Evolutionary conservation across 192 early-diverging fungal species (phyloP), one percentile per base, ranked within the genome.

Genomic region (Chytriomyces sp.): DNA sequence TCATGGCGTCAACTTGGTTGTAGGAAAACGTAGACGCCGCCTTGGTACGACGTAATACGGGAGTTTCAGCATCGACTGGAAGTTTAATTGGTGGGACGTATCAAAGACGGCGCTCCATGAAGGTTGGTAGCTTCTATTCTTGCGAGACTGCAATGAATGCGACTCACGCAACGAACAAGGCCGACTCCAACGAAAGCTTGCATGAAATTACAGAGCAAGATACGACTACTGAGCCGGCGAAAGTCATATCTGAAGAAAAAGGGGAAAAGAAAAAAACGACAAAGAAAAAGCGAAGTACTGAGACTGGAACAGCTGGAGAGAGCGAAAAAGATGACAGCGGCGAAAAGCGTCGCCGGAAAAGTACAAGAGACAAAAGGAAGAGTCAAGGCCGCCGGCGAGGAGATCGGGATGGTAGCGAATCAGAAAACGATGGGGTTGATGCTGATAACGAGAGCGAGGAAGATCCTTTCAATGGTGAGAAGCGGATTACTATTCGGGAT

Each of bases 41-140:
- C 10, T 14, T 49, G 10, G 44, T n/a, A 49, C 44, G n/a, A 37
- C n/a, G n/a, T 39, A 10, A 17, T 36, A 26, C 6, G 5, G 38
- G 14, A 25, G n/a, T 65, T 5, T 26, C 52, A 28, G 41, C 5
- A 14, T 68, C 65, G 5, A 55, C 65, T 3, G 68, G 68, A 8
- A 70, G 68, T 70, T 55, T 70, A n/a, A 10, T 70, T 17, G 33
- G 68, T 59, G 68, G 68, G 25, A 70, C 68, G 10, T 70, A 70
- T 40, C 68, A 70, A 30, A 28, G 68, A 32, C 10, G 37, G 3
- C 8, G 68, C 3, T 59, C 68, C 6, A 34, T 38, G 19, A 70
- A 70, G 56, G 68, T 70, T 3, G 0, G 44, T 64, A 34, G 0
- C 4, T 44, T 44, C 41, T 44, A 10, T 44, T 19, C 7, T 44